A percentile compares a stretch with the other conserved stretches of the same genome.
Conservation (phyloP, 2,329 filamentous ascomycete genomes). For the Juglanconis sp. region DNA sequence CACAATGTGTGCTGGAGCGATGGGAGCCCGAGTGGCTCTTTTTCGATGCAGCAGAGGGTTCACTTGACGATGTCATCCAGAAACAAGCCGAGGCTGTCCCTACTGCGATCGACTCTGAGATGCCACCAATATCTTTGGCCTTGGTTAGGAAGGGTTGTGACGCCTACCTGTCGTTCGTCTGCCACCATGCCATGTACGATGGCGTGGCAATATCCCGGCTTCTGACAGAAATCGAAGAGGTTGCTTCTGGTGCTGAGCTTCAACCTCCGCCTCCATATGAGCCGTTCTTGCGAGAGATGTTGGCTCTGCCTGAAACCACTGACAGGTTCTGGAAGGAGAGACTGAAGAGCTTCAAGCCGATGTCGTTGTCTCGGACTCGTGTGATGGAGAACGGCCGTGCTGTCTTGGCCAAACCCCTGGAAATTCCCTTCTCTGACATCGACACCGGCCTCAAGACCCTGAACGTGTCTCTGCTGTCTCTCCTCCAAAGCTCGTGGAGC, state of each 20-base stretch:
- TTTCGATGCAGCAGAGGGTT: conserved; percentile 26
- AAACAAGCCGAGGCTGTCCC: conserved; percentile 39
- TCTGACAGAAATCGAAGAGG: conserved; percentile 65
- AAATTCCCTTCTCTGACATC: conserved; percentile 41
- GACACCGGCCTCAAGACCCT: conserved; percentile 48
- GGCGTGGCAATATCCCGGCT: conserved; percentile 71
- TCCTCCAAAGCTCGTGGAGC: conserved; percentile 73
- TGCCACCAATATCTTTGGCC: conserved; percentile 44
- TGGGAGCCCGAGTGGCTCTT: conserved; percentile 40
- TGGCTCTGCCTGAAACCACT: conserved; percentile 43
- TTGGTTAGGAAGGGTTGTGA: conserved; percentile 32
- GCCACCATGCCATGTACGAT: conserved; percentile 85
- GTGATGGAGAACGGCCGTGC: not conserved
- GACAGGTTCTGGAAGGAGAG: conserved; percentile 65
- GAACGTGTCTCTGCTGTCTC: conserved; percentile 60
- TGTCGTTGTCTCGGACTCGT: conserved; percentile 10
- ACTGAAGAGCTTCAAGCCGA: conserved; percentile 47
- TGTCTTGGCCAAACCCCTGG: conserved; percentile 26
- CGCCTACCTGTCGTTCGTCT: conserved; percentile 46
- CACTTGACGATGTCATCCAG: conserved; percentile 34
- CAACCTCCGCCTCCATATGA: conserved; percentile 53
- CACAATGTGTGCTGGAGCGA: conserved; percentile 64
- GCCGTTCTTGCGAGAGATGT: conserved; percentile 60
- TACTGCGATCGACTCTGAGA: conserved; percentile 39
- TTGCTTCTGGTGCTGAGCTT: conserved; percentile 48